Conservation (phyloP, 2,329 filamentous ascomycete genomes). For the Exophiala sp. region DNA sequence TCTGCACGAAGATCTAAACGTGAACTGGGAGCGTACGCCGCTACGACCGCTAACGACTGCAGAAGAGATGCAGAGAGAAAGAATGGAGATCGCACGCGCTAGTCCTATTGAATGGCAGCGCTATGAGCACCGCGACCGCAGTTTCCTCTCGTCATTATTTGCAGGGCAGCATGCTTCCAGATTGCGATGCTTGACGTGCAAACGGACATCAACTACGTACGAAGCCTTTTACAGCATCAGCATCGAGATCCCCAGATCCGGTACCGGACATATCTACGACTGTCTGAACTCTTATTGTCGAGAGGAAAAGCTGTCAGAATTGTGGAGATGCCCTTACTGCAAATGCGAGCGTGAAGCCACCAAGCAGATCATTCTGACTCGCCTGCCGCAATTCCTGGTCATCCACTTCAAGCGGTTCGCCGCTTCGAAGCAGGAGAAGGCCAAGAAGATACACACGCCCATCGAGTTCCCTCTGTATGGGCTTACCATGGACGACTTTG, state of each 20-base stretch:
- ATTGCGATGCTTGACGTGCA: slow-evolving; percentile 59
- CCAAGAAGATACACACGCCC: slow-evolving; percentile 66
- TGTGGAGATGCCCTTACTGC: slow-evolving; percentile 73
- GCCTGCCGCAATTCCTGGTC: slow-evolving; percentile 74
- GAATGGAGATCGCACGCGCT: slow-evolving; percentile 60
- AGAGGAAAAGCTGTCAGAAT: slow-evolving; percentile 63
- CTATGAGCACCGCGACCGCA: slow-evolving; percentile 66
- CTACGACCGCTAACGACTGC: slow-evolving; percentile 56
- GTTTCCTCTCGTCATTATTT: slow-evolving; percentile 77
- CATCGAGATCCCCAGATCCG: slow-evolving; percentile 64
- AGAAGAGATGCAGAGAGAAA: slow-evolving; percentile 60
- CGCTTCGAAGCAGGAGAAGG: slow-evolving; percentile 53
- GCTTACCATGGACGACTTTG: slow-evolving; percentile 61
- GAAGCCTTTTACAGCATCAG: slow-evolving; percentile 69
- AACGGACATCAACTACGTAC: slow-evolving; percentile 62
- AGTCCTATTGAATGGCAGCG: slow-evolving; percentile 70
- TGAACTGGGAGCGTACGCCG: slow-evolving; percentile 57
- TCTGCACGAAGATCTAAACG: slow-evolving; percentile 82
- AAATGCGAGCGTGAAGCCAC: slow-evolving; percentile 63
- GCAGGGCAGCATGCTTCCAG: slow-evolving; percentile 66
- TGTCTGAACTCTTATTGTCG: slow-evolving; percentile 68
- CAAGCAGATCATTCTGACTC: slow-evolving; percentile 70
- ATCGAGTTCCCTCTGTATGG: slow-evolving; percentile 74
- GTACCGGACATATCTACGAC: slow-evolving; percentile 59
- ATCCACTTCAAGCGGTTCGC: slow-evolving; percentile 71